A percentile compares a stretch with the other conserved stretches of the same genome.
These are phyloP conservation scores for Candida succiphila DNA, from an alignment of 805 yeast genomes.

Conservation along the genomic window DNA sequence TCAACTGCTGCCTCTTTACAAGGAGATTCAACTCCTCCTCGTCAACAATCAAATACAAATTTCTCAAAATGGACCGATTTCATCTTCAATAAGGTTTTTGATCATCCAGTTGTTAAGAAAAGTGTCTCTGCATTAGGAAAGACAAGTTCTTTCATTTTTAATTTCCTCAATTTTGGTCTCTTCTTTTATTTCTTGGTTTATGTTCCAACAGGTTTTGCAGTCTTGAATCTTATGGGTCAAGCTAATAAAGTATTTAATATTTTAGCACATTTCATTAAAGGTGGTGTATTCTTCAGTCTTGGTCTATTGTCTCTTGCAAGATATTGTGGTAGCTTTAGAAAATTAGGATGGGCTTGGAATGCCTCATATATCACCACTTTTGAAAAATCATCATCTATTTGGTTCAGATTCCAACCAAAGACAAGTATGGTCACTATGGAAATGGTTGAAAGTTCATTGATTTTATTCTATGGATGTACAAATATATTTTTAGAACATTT, in stretches of 20 bases:
- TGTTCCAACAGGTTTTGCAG: conserved; percentile 47
- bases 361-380: conserved; percentile 18
- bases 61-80: conserved; percentile 20
- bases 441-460: conserved; percentile 66
- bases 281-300: conserved; percentile 72
- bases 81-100: conserved; percentile 25
- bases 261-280: conserved; percentile 93
- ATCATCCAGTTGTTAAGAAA: conserved; percentile 11
- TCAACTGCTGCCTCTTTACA: neutral
- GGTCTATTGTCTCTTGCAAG: conserved; percentile 81
- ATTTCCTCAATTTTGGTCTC: conserved; percentile 52
- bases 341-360: conserved; percentile 92
- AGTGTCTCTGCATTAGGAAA: conserved; percentile 15
- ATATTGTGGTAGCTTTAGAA: conserved; percentile 71
- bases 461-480: conserved; percentile 81
- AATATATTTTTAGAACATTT: conserved; percentile 88
- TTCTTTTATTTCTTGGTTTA: conserved; percentile 51
- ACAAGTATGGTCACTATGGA: conserved; percentile 63
- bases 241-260: conserved; percentile 64
- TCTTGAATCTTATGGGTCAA: conserved; percentile 61
- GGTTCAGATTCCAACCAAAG: conserved; percentile 31
- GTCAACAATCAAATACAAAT: neutral
- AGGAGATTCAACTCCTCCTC: neutral
- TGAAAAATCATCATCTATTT: conserved; percentile 14
- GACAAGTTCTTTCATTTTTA: conserved; percentile 30